Evolutionary conservation across 2,329 filamentous ascomycete species (phyloP), one percentile per base, ranked within the genome.

Genomic region (Exophiala phaeomuriformis): DNA sequence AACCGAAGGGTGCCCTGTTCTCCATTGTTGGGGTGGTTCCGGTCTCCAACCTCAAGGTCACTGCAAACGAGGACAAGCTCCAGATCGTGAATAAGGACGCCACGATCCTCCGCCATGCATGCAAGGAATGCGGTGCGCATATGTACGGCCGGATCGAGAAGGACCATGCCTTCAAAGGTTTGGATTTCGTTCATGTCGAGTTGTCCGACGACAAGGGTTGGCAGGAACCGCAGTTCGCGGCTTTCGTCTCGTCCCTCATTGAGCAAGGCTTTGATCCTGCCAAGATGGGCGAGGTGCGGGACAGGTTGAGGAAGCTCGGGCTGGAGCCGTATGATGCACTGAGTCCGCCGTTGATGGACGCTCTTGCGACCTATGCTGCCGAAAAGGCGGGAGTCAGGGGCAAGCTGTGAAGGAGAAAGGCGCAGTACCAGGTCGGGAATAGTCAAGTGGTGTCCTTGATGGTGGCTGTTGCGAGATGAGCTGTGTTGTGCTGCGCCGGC

Each of bases 141-240:
- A 55, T 86, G 63, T 86, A 74, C 63, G 83, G 83, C 27, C 78
- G 81, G 45, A 85, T 86, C 62, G 78, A 82, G 61, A 74, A 72
- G 56, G 78, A 82, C 1, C 83, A 86, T 64, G 70, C 82, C 0
- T 86, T 86, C 73, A 79, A 81, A 66, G 83, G 83, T 0, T 72
- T 86, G n/a, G 82, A 84, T 65, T 86, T 86, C 65, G 80, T 86
- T 7, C 83, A 86, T 67, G 73, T 72, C 1, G 83, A 86, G 69
- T 69, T 86, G 42, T 79, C 76, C 12, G 70, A 76, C 47, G 67
- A 76, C 51, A 74, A 77, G 65, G 82, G 82, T n/a, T 86, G 83
- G 82, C 82, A 86, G 69, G 83, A 84, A 70, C 82, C 82, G 4
- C 82, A 85, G 64, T 86, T 86, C 60, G 83, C 83, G 1, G 83